phyloP scores from a whole-genome alignment of 306 rosid species.

The Cicer cuneatum region DNA sequence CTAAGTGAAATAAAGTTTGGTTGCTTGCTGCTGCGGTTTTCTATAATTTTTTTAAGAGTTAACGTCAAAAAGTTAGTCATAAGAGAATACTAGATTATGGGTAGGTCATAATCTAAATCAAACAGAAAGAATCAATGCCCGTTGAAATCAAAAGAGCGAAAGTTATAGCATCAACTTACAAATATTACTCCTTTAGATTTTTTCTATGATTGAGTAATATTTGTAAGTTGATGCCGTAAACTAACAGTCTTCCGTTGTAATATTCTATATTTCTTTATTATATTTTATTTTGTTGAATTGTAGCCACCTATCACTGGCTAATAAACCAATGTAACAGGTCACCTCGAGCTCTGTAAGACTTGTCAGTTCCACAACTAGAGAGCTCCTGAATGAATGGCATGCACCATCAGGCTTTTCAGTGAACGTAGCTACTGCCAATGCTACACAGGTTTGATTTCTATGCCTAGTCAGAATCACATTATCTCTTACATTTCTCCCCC shows the following conservation, averaged over 20 bases:
- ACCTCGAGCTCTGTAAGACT: constrained; percentile 82
- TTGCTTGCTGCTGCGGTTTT: constrained; percentile 17
- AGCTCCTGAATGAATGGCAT: constrained; percentile 78
- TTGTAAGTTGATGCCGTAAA: constrained; percentile 4
- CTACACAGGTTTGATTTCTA: constrained; percentile 73
- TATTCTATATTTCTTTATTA: not conserved
- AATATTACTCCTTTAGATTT: not conserved
- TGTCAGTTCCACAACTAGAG: constrained; percentile 85
- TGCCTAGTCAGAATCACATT: constrained; percentile 12
- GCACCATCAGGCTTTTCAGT: constrained; percentile 86
- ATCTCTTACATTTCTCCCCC: not conserved
- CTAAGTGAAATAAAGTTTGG: constrained; percentile 12
- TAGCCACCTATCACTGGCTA: constrained; percentile 32
- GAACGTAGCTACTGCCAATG: constrained; percentile 95
- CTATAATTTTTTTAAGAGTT: not conserved
- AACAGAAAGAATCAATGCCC: not conserved
- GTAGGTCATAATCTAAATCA: constrained; percentile 1
- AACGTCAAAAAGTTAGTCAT: not conserved
- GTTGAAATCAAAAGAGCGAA: not conserved
- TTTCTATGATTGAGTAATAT: not conserved
- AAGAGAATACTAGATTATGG: not conserved
- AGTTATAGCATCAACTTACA: not conserved
- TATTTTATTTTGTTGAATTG: constrained; percentile 13
- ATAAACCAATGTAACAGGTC: constrained; percentile 58
- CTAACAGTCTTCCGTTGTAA: constrained; percentile 10